A percentile compares a stretch with the other conserved stretches of the same genome.
Conservation (phyloP, 2,329 filamentous ascomycete species). For the Fusarium clavum region DNA sequence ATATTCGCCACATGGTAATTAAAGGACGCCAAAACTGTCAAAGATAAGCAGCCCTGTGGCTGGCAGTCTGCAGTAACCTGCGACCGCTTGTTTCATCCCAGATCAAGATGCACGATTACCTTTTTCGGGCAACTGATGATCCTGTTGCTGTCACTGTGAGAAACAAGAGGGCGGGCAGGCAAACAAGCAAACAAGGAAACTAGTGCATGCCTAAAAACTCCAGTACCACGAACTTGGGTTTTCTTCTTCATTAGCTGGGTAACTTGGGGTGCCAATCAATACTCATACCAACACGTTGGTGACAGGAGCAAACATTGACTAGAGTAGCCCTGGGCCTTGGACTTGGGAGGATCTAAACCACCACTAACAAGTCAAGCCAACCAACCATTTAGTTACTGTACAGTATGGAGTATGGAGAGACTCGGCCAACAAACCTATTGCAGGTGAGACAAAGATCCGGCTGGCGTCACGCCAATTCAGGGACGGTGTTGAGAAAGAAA, state of each 20-base stretch:
- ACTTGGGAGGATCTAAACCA: slow-evolving; percentile 3
- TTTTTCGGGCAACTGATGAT: background rate
- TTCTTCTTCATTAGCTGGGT: slow-evolving; percentile 8
- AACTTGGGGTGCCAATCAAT: slow-evolving; percentile 12
- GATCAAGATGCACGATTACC: slow-evolving; percentile 21
- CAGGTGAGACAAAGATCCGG: slow-evolving; percentile 1
- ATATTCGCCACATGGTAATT: slow-evolving; percentile 40
- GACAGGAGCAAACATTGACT: background rate
- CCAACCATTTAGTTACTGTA: background rate
- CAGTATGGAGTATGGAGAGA: background rate
- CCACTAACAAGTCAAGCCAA: background rate
- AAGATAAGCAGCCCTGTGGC: slow-evolving; percentile 28
- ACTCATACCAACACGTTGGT: slow-evolving; percentile 8
- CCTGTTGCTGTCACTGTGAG: background rate
- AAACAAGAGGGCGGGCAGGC: background rate
- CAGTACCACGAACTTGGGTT: slow-evolving; percentile 30
- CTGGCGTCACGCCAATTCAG: slow-evolving; percentile 35
- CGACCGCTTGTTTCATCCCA: slow-evolving; percentile 41
- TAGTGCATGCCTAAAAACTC: slow-evolving; percentile 10
- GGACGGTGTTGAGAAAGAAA: slow-evolving; percentile 20
- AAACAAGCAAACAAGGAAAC: background rate
- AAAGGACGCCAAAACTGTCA: slow-evolving; percentile 34
- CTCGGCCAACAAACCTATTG: slow-evolving; percentile 3
- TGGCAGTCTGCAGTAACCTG: slow-evolving; percentile 5
- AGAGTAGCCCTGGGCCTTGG: slow-evolving; percentile 11